Evolutionary conservation across 2,329 filamentous ascomycete species (phyloP), one percentile per base, ranked within the genome.

Genomic region (Sporothrix brunneoviolacea): DNA sequence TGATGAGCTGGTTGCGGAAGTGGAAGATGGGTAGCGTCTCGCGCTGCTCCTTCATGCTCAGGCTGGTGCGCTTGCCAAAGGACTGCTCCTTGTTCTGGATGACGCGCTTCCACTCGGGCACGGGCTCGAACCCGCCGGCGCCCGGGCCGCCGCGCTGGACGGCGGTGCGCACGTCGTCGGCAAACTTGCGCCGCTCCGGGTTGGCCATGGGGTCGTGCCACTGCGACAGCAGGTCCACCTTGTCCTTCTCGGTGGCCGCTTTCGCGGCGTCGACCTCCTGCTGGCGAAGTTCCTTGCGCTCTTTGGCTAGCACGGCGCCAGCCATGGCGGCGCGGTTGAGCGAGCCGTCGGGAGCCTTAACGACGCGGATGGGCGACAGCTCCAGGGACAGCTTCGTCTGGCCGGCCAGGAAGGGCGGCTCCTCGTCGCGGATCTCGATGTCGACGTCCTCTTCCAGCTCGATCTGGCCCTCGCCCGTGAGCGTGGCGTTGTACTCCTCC

Each of bases 151-250:
- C 33, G 19, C 27, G 58, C 80, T 79, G 4, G 76, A 83, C 75
- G 55, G 80, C 85, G n/a, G n/a, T n/a, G 49, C 88, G 80, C 44
- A 97, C 66, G 58, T 97, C 93, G 57, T 84, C 84, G 2, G 93
- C 93, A 68, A 98, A 98, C 57, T 93, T 85, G 50, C 86, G 79
- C 64, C 91, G 82, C 57, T 93, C 86, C 2, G 88, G 84, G 21
- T 84, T 81, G 13, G 89, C 85, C 91, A 98, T 95, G 0, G 93
- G 93, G 65, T 98, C 93, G 52, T 96, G 86, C 94, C 94, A 98
- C 66, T 96, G 90, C 12, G 88, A 82, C 47, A 85, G 82, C 3
- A 98, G 73, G 61, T 97, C 90, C 28, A 93, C 86, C 60, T 90
- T 86, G 56, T 88, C 82, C 54, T 93, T 82, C 19, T 89, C 85